Evolutionary conservation across 1,284 basidiomycete genomes (phyloP).

Genomic region (Microbotryum silenes-acaulis): DNA sequence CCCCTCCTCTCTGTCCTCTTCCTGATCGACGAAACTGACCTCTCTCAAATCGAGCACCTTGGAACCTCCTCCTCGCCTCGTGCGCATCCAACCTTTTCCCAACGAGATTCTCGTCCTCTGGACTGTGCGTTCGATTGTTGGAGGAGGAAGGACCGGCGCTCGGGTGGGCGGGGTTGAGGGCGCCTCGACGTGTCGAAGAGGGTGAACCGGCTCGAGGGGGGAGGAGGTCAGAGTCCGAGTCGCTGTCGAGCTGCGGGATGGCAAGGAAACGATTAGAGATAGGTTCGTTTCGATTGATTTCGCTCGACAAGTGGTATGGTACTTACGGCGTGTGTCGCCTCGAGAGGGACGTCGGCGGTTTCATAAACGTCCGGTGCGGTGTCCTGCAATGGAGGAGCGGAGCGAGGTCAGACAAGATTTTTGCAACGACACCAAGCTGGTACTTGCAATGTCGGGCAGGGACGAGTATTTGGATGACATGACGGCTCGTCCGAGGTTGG

Average conservation of each 20-base stretch:
- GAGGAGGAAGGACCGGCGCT: not conserved
- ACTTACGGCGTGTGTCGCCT: constrained; percentile 12
- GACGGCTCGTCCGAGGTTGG: not conserved
- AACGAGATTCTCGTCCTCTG: constrained; percentile 20
- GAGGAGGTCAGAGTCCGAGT: constrained; percentile 28
- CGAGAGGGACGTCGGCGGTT: constrained; percentile 60
- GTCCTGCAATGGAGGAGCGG: constrained; percentile 50
- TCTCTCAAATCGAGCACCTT: not conserved
- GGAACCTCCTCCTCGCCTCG: constrained; percentile 24
- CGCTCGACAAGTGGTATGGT: not conserved
- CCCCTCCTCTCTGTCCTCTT: too few species aligned
- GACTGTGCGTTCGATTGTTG: not conserved
- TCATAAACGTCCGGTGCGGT: constrained; percentile 87
- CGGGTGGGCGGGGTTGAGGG: not conserved
- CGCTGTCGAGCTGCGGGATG: constrained; percentile 28
- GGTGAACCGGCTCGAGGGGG: constrained; percentile 13
- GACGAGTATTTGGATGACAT: constrained; percentile 64
- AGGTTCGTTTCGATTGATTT: too few species aligned
- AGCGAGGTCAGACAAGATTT: too few species aligned
- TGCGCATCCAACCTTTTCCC: constrained; percentile 11
- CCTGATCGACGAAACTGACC: too few species aligned
- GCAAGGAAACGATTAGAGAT: not conserved
- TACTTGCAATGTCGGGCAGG: constrained; percentile 77
- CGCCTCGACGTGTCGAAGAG: not conserved
- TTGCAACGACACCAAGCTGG: too few species aligned